Percentiles rank a stretch among this genome's conserved stretches.
Evolutionary conservation across 2,329 filamentous ascomycete species (phyloP).

Genomic region (Exophiala sideris): DNA sequence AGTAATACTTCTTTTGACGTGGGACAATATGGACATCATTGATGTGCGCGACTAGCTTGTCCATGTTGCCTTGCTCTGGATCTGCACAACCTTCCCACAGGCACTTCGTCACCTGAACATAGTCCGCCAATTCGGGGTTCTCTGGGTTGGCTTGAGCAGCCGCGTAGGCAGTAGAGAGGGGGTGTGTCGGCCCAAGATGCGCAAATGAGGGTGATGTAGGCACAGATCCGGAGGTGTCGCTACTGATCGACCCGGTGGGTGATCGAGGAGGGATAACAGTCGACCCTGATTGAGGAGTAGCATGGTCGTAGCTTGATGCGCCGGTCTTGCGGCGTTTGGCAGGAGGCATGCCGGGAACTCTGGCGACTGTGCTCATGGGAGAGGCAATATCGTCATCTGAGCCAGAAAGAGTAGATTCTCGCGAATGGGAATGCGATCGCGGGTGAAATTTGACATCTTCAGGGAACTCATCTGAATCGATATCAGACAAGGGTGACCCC

Average conservation of each 20-base stretch:
- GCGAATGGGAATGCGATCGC: constrained; percentile 44
- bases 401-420: constrained; percentile 33
- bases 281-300: constrained; percentile 46
- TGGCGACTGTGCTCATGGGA: constrained; percentile 23
- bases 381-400: constrained; percentile 29
- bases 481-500: constrained; percentile 62
- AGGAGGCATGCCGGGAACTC: constrained; percentile 40
- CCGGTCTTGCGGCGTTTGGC: constrained; percentile 49
- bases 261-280: constrained; percentile 37
- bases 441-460: constrained; percentile 55
- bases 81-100: constrained; percentile 72
- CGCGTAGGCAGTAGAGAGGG: constrained; percentile 28
- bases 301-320: constrained; percentile 44
- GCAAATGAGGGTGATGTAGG: constrained; percentile 67
- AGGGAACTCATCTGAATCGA: constrained; percentile 61
- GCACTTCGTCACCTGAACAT: constrained; percentile 67
- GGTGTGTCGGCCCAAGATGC: constrained; percentile 47
- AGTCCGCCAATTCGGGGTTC: constrained; percentile 27
- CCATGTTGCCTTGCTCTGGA: constrained; percentile 75
- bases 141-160: constrained; percentile 33
- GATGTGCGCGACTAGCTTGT: constrained; percentile 75
- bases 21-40: constrained; percentile 93
- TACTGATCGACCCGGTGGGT: constrained; percentile 71
- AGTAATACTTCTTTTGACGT: constrained; percentile 94
- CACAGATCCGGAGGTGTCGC: constrained; percentile 83